Base-by-base conservation (phyloP, 2,329 filamentous ascomycete genomes). In the Pseudogymnoascus destructans region DNA sequence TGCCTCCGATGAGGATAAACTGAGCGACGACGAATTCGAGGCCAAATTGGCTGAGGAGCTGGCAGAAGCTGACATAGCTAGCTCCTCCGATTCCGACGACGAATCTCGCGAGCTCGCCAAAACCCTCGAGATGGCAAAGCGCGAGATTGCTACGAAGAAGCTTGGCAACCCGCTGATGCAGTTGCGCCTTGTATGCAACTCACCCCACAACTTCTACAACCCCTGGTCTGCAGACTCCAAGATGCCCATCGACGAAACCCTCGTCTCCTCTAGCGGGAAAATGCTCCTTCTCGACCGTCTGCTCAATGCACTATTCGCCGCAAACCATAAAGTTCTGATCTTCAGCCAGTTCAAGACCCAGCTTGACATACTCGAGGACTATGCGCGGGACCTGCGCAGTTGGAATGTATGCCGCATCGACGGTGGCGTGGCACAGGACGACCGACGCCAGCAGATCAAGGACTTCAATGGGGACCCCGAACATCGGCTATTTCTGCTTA, bases 301-400 rank as follows among this genome's bases (percentile, higher is more conserved):
- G 0, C 79, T 98, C 0, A 87, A 87, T 0, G 77, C 78, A 1
- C 77, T 98, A 0, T 85, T 98, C 60, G 63, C 74, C 0, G 78
- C 81, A 0, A 85, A 81, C 3, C 91, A 96, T 73, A 97, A 97
- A 68, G 86, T 97, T 25, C 80, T 98, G 49, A 89, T 98, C 57
- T 98, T 98, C 71, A 95, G 89, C 0, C 93, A 98, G 68, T 98
- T 98, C 74, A 95, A 91, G 59, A 95, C 86, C 0, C 91, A 95
- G 63, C 81, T 98, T 0, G 90, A 97, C 66, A 86, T 98, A 1
- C 76, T 98, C 0, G 83, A 95, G 62, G 86, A 92, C 58, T 98
- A 95, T 73, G 89, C 89, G 52, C 75, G 73, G 3, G 79, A 84
- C n/a, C 78, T 97, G 1, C 85, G 89, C 6, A 74, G 76, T 1